Evolutionary conservation across 805 yeast genomes (phyloP), one percentile per base, ranked within the genome.

Genomic region (Barnettozyma populi): DNA sequence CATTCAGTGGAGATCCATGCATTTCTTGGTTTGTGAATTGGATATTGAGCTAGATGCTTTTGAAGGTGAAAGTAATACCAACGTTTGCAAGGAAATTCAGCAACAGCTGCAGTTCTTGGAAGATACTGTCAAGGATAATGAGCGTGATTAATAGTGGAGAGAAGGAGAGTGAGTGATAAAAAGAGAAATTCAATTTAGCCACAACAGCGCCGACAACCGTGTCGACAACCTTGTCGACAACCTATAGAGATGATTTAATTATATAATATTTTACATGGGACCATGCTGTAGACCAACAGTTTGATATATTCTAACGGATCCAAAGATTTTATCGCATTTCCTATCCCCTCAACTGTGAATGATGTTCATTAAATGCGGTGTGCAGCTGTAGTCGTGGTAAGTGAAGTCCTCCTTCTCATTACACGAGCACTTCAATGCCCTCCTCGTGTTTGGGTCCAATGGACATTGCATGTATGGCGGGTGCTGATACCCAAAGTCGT

Each of bases 401-500:
- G 92, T 82, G 68, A 86, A 82, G 67, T 86, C 92, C 27, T 82
- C 79, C 16, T 70, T 67, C 47, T 85, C 84, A 56, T 82, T 72
- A 69, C 97, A 90, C 41, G 78, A 75, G 74, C 97, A 90, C 50
- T 75, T 78, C 57, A 78, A 75, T 38, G 72, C 68, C 41, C 63
- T 49, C 64, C 90, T 79, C n/a, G 78, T 71, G 18, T 66, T 66
- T 45, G 74, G 73, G 57, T 84, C 82, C 48, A 83, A 70, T 4
- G 97, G 96, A 73, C 94, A 85, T 66, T 83, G 82, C 56, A 76
- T 69, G 75, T 75, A 73, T 62, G 95, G 95, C 47, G 76, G 81
- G 63, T 87, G 96, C 64, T 63, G 76, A 68, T 88, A 87, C 39
- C 95, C 95, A 52, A 87, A 75, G 62, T 86, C 94, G 46, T 79